phyloP scores from a whole-genome alignment of 768 basidiomycete genomes.

The Terana coerulea region DNA sequence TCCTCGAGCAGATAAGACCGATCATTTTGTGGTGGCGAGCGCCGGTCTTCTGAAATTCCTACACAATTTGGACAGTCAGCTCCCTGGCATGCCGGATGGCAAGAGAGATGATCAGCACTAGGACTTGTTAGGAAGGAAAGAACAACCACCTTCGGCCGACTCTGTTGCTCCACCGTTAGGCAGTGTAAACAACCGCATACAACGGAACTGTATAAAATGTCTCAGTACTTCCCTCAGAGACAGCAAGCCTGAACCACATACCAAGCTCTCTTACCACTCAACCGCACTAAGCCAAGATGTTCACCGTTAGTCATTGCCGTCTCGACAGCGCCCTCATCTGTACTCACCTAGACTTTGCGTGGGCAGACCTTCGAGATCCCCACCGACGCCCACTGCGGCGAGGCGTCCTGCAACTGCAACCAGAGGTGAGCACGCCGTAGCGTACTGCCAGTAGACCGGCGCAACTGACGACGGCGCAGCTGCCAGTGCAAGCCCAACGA shows the following conservation, averaged over 20 bases:
- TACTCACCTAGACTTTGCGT: background rate
- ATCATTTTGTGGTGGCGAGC: too few species aligned
- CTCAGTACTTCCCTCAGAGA: too few species aligned
- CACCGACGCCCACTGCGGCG: conserved; percentile 8
- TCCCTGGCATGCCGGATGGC: too few species aligned
- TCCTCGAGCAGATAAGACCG: too few species aligned
- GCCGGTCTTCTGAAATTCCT: too few species aligned
- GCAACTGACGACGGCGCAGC: conserved; percentile 26
- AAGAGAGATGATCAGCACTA: too few species aligned
- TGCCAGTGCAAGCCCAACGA: conserved; percentile 57
- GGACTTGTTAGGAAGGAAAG: too few species aligned
- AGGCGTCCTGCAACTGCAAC: conserved; percentile 1
- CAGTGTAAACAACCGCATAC: background rate
- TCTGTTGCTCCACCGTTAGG: too few species aligned
- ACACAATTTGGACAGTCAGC: too few species aligned
- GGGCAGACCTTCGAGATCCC: background rate
- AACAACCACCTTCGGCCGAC: too few species aligned
- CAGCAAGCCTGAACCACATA: too few species aligned
- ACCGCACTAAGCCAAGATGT: background rate
- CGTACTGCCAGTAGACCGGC: background rate
- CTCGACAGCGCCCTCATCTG: background rate
- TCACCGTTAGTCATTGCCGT: conserved; percentile 1
- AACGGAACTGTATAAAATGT: background rate
- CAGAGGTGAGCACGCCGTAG: background rate
- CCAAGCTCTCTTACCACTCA: background rate